Conservation (phyloP, 768 basidiomycete species). For the Lepiota brunneoincarnata region DNA sequence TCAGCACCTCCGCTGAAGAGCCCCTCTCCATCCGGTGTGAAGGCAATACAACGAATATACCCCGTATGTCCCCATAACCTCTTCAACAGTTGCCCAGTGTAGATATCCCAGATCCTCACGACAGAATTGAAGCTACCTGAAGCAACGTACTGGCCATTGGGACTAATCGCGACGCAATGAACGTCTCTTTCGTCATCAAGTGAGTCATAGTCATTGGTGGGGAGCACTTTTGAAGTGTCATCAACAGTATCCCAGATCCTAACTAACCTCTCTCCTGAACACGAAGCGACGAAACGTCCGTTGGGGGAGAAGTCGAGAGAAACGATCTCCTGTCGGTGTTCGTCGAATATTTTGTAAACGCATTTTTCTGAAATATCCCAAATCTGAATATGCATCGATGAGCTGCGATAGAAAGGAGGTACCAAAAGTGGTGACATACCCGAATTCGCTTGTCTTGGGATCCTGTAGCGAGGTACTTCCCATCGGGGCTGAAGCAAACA, state of each 20-base stretch:
- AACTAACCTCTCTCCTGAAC: conserved; percentile 62
- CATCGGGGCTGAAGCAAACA: conserved; percentile 87
- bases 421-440: conserved; percentile 39
- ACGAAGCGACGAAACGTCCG: conserved; percentile 81
- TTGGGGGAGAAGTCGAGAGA: conserved; percentile 85
- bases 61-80: conserved; percentile 72
- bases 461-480: conserved; percentile 86
- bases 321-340: conserved; percentile 89
- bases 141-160: conserved; percentile 62
- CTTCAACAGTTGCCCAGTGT: conserved; percentile 60
- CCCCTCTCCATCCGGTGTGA: conserved; percentile 87
- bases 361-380: conserved; percentile 82
- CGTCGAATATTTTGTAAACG: conserved; percentile 75
- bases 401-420: background rate
- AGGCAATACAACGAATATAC: conserved; percentile 83
- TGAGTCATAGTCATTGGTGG: conserved; percentile 42
- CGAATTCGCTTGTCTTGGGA: conserved; percentile 89
- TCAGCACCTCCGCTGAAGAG: conserved; percentile 88
- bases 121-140: conserved; percentile 67
- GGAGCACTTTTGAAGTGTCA: conserved; percentile 32
- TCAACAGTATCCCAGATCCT: conserved; percentile 38
- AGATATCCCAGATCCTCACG: conserved; percentile 75
- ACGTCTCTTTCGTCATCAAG: conserved; percentile 56
- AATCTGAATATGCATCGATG: conserved; percentile 53
- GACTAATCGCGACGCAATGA: conserved; percentile 71